A percentile compares a stretch with the other conserved stretches of the same genome.
These are phyloP conservation scores for Silene noctiflora DNA, from an alignment of 179 eudicot species.

Conservation along the genomic window DNA sequence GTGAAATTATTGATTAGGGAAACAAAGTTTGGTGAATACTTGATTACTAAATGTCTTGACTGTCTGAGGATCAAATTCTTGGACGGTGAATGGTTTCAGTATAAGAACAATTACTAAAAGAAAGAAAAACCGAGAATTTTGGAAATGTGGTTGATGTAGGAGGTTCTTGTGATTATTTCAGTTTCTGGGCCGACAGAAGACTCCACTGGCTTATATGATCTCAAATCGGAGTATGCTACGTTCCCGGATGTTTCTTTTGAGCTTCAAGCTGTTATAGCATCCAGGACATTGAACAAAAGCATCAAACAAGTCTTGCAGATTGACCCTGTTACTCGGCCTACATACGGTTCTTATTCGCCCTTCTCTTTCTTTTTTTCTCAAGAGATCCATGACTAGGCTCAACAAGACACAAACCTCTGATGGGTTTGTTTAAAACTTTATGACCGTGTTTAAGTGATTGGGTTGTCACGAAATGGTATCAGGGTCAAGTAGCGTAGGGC, in stretches of 20 bases:
- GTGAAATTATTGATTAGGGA: too few relatives aligned
- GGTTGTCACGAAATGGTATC: too few relatives aligned
- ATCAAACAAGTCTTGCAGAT: neutral
- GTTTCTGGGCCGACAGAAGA: neutral
- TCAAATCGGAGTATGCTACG: neutral
- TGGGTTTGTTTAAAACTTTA: too few relatives aligned
- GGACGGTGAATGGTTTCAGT: too few relatives aligned
- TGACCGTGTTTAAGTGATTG: too few relatives aligned
- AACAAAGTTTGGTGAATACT: too few relatives aligned
- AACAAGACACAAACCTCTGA: neutral
- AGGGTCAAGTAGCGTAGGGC: too few relatives aligned
- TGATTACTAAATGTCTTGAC: too few relatives aligned
- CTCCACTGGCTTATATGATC: neutral
- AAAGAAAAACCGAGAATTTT: neutral
- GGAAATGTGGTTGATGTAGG: neutral
- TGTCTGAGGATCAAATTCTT: too few relatives aligned
- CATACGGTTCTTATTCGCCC: neutral
- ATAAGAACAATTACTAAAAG: too few relatives aligned
- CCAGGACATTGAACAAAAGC: neutral
- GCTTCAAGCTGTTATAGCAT: constrained; percentile 11
- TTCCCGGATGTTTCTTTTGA: constrained; percentile 12
- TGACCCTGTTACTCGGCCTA: neutral
- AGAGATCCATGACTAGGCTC: neutral
- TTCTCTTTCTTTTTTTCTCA: neutral
- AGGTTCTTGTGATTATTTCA: constrained; percentile 1